Percentiles rank a stretch among this genome's conserved stretches.
Evolutionary conservation across 1,284 basidiomycete species (phyloP).

Genomic region (Trichosporon faecale): DNA sequence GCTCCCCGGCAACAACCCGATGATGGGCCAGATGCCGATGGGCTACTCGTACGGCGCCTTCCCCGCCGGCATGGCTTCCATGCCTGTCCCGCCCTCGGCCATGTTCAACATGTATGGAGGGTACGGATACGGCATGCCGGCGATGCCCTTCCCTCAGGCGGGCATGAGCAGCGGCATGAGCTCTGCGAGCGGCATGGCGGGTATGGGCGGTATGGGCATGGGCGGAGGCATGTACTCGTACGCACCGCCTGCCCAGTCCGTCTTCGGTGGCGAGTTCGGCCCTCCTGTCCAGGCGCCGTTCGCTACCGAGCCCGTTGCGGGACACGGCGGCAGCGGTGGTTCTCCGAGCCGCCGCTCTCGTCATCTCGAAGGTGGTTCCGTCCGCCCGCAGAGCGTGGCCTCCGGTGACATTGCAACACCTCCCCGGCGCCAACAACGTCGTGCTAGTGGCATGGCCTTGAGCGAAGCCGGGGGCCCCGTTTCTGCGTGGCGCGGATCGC

Average conservation of each 20-base stretch:
- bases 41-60: slow-evolving; percentile 24
- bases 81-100: background rate
- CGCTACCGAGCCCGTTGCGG: background rate
- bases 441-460: slow-evolving; percentile 13
- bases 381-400: slow-evolving; percentile 13
- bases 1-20: slow-evolving; percentile 4
- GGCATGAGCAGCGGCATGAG: slow-evolving; percentile 11
- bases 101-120: slow-evolving; percentile 16
- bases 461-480: slow-evolving; percentile 19
- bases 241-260: slow-evolving; percentile 37
- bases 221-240: slow-evolving; percentile 39
- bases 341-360: slow-evolving; percentile 17
- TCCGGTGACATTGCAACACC: background rate
- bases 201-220: slow-evolving; percentile 17
- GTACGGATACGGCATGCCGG: slow-evolving; percentile 17
- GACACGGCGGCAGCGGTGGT: background rate
- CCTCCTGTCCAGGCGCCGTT: slow-evolving; percentile 29
- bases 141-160: slow-evolving; percentile 9
- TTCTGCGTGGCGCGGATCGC: slow-evolving; percentile 17
- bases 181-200: slow-evolving; percentile 10
- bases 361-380: background rate
- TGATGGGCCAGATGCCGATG: slow-evolving; percentile 18
- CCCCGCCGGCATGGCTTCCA: background rate
- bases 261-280: slow-evolving; percentile 46
- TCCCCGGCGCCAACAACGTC: slow-evolving; percentile 13